A percentile compares a stretch with the other conserved stretches of the same genome.
These are phyloP conservation scores for Henckelia pumila DNA, from an alignment of 257 asterid genomes.

Conservation along the genomic window DNA sequence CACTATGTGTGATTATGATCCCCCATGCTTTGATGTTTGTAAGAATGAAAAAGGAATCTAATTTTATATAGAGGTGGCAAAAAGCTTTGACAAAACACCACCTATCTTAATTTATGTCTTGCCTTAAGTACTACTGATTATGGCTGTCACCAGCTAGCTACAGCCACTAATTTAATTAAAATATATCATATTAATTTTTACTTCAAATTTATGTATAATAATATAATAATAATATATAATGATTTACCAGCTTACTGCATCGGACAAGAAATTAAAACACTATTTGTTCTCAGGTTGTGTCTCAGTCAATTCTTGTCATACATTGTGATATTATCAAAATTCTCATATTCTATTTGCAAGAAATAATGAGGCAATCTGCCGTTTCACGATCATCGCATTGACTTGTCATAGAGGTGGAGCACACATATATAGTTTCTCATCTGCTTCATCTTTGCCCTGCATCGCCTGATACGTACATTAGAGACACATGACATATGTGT, in stretches of 20 bases:
- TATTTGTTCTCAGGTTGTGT: neutral
- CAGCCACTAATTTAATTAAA: no score
- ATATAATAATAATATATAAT: no score
- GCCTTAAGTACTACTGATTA: no score
- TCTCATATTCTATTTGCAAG: neutral
- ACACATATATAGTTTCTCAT: neutral
- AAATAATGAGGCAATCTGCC: neutral
- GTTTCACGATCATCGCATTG: neutral
- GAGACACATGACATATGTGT: neutral
- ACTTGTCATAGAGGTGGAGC: neutral
- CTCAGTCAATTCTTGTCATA: neutral
- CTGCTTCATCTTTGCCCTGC: neutral
- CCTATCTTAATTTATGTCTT: neutral
- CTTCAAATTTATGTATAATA: no score
- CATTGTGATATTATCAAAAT: neutral
- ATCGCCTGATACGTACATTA: no score
- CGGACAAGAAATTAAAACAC: neutral
- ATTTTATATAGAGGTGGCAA: slow-evolving; percentile 22
- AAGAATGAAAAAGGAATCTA: neutral
- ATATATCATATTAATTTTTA: no score
- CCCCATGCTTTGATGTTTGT: slow-evolving; percentile 30
- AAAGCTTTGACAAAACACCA: slow-evolving; percentile 7
- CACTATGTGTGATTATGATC: slow-evolving; percentile 3
- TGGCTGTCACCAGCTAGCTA: no score
- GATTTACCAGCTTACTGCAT: neutral